Base-by-base conservation (phyloP, 331 rosid genomes). In the Stylosanthes scabra region DNA sequence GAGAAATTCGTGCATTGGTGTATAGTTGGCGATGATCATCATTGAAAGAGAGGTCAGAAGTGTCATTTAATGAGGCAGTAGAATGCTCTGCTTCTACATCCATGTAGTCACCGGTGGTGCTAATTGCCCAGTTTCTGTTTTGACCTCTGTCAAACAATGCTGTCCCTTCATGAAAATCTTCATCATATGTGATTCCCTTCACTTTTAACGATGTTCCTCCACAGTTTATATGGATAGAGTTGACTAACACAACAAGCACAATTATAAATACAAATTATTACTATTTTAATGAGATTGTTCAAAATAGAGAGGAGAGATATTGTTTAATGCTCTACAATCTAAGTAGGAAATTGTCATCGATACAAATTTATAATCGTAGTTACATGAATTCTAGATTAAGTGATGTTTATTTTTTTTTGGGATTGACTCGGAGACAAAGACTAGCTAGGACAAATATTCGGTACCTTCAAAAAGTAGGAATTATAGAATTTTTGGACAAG, bases 1-100 rank as follows among this genome's bases (percentile, higher is more conserved):
- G 87, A 46, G 96, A 90, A 74, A 82, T 34, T 7, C 86, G 91
- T 37, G 93, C 96, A 39, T 12, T 63, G 62, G 3, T 69, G 69
- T 90, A 86, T 55, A 84, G 65, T 81, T 65, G 2, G 12, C 16
- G 65, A 63, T 13, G 4, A 71, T 27, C 29, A 81, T 74, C 58
- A 0, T 8, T n/a, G 86, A 42, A 34, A 34, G 39, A 34, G 39
- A 34, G 39, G 39, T 4, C 39, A 34, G 39, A 34, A 34, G 39
- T 34, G 11, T 2, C 4, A 25, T 71, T 78, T 62, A 59, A 9
- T 34, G 0, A 9, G 37, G 0, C 2, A 0, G 5, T 50, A 47
- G 54, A 57, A 27, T 52, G 14, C 0, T 67, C 28, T 1, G 14
- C 6, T 2, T 15, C 29, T 11, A 9, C 40, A 51, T 75, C 65